A percentile compares a stretch with the other conserved stretches of the same genome.
These are phyloP conservation scores for Hyphopichia burtonii DNA, from an alignment of 1,139 yeast species.

Conservation along the genomic window DNA sequence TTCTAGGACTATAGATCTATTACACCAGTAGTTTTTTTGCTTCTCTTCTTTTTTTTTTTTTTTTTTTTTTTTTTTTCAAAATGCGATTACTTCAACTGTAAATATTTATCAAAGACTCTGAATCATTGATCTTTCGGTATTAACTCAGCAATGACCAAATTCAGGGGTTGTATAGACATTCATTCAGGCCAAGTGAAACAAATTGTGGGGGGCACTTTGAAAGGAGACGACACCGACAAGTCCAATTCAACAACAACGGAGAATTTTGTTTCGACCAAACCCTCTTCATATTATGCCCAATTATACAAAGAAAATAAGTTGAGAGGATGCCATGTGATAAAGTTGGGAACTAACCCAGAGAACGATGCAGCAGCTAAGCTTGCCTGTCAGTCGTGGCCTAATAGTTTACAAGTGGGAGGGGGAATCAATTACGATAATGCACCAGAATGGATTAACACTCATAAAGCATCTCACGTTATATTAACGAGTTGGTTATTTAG, in stretches of 20 bases:
- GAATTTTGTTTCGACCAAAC: conserved; percentile 76
- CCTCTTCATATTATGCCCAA: conserved; percentile 75
- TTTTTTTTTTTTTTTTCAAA: background rate
- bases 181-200: conserved; percentile 95
- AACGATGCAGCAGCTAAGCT: conserved; percentile 81
- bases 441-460: conserved; percentile 58
- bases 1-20: no score
- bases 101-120: no score
- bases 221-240: conserved; percentile 42
- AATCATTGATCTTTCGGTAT: no score
- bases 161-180: conserved; percentile 92
- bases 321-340: conserved; percentile 86
- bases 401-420: conserved; percentile 82
- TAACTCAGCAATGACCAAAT: conserved; percentile 90
- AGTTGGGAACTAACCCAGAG: conserved; percentile 71
- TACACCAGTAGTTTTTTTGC: no score
- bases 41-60: background rate
- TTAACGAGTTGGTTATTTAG: conserved; percentile 92
- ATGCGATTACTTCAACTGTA: background rate
- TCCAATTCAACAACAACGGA: conserved; percentile 48
- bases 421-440: conserved; percentile 82
- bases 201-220: conserved; percentile 90
- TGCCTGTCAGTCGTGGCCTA: conserved; percentile 78
- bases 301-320: conserved; percentile 61
- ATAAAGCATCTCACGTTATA: conserved; percentile 78